phyloP scores from a whole-genome alignment of 169 alveolate genomes.

The Perkinsus olseni region DNA sequence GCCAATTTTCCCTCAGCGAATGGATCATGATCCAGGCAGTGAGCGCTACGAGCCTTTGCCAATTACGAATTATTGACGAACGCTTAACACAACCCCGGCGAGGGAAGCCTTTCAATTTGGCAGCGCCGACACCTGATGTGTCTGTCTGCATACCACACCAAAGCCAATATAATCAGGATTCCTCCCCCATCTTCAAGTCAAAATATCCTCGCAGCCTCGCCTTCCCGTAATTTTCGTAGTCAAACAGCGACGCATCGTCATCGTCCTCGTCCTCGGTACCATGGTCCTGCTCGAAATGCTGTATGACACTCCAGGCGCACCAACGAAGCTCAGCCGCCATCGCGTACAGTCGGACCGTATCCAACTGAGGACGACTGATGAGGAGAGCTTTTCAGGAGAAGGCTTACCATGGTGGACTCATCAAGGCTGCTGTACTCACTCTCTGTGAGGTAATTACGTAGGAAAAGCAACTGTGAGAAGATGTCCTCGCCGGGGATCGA shows the following conservation, averaged over 20 bases:
- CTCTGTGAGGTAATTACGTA: background rate
- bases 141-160: too few relatives aligned
- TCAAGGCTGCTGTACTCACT: background rate
- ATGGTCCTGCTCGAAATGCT: background rate
- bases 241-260: background rate
- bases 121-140: too few relatives aligned
- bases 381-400: background rate
- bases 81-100: too few relatives aligned
- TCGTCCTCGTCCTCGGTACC: background rate
- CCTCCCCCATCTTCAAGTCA: background rate
- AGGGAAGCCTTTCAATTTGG: too few relatives aligned
- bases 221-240: background rate
- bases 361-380: background rate
- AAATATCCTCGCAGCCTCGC: background rate
- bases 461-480: background rate
- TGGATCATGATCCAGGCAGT: too few relatives aligned
- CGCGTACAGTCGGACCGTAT: background rate
- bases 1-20: too few relatives aligned
- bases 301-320: background rate
- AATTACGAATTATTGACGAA: too few relatives aligned
- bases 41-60: too few relatives aligned
- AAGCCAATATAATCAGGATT: too few relatives aligned
- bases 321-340: background rate
- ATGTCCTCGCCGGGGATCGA: background rate
- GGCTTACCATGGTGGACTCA: background rate